A percentile compares a stretch with the other conserved stretches of the same genome.
phyloP scores from a whole-genome alignment of 73 alveolate genomes.

The Loxodes magnus region DNA sequence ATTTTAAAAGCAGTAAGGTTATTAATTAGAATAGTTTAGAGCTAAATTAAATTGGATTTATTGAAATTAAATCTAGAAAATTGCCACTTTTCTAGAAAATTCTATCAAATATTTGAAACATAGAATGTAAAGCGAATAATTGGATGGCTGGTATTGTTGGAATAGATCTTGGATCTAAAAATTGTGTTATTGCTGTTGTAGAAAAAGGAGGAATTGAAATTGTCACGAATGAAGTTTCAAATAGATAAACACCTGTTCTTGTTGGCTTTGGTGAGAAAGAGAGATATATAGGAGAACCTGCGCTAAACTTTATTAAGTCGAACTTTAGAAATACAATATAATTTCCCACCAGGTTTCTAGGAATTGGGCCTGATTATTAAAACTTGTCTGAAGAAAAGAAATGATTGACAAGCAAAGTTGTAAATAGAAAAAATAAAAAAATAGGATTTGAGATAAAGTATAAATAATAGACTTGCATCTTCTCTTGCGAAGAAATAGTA shows the following conservation, averaged over 20 bases:
- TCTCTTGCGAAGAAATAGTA: conserved; percentile 70
- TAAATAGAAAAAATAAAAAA: conserved; percentile 29
- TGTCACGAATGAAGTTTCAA: conserved; percentile 59
- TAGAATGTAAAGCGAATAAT: too few species aligned
- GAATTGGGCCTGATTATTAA: conserved; percentile 48
- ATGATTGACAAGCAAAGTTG: conserved; percentile 46
- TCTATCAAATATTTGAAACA: too few species aligned
- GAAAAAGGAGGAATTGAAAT: conserved; percentile 67
- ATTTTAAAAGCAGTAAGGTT: too few species aligned
- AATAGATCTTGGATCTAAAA: conserved; percentile 67
- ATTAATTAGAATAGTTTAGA: too few species aligned
- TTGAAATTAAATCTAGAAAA: too few species aligned
- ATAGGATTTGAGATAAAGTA: conserved; percentile 42
- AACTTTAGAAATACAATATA: conserved; percentile 58
- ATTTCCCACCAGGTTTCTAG: conserved; percentile 47
- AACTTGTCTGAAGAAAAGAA: conserved; percentile 56
- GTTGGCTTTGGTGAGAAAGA: conserved; percentile 58
- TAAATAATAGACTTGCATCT: conserved; percentile 32
- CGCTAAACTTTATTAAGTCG: conserved; percentile 35
- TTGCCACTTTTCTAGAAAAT: too few species aligned
- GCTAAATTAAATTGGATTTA: too few species aligned
- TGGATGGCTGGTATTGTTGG: conserved; percentile 74
- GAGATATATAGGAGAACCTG: conserved; percentile 68
- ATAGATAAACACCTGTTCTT: conserved; percentile 53
- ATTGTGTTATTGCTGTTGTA: conserved; percentile 70